A percentile compares a stretch with the other conserved stretches of the same genome.
Conservation (phyloP, 805 yeast species). For the Brettanomyces nanus region DNA sequence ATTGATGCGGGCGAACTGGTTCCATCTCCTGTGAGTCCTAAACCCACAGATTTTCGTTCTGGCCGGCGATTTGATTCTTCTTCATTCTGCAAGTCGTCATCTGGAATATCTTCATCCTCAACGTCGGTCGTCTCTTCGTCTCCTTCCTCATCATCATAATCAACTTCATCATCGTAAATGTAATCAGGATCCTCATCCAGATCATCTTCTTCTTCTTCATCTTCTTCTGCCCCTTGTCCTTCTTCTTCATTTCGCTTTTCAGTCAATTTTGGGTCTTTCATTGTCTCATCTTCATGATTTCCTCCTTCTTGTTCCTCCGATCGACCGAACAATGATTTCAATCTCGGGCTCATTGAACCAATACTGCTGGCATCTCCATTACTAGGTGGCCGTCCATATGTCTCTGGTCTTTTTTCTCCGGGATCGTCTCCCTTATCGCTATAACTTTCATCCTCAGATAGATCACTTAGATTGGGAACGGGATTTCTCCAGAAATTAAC, state of each 20-base stretch:
- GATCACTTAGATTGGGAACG: conserved; percentile 41
- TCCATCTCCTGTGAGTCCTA: not conserved
- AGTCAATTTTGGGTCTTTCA: conserved; percentile 13
- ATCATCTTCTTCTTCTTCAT: conserved; percentile 20
- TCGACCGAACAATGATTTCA: conserved; percentile 24
- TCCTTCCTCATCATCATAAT: conserved; percentile 26
- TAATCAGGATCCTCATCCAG: conserved; percentile 13
- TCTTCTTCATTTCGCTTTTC: conserved; percentile 9
- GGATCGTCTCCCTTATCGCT: conserved; percentile 28
- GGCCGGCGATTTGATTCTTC: not conserved
- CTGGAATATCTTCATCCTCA: not conserved
- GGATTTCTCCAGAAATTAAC: conserved; percentile 92
- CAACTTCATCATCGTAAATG: conserved; percentile 21
- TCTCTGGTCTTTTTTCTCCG: too few relatives aligned
- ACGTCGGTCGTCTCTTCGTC: conserved; percentile 21
- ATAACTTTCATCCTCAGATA: conserved; percentile 42
- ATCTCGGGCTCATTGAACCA: conserved; percentile 14
- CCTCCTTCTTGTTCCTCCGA: conserved; percentile 19
- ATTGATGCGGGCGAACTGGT: not conserved
- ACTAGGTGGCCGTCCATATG: conserved; percentile 8
- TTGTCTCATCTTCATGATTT: conserved; percentile 19
- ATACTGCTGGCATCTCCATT: conserved; percentile 6
- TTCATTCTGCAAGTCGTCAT: not conserved
- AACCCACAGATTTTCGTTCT: not conserved
- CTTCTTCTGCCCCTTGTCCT: conserved; percentile 20